phyloP scores from a whole-genome alignment of 768 basidiomycete species.

The Phylloporus scabripes region DNA sequence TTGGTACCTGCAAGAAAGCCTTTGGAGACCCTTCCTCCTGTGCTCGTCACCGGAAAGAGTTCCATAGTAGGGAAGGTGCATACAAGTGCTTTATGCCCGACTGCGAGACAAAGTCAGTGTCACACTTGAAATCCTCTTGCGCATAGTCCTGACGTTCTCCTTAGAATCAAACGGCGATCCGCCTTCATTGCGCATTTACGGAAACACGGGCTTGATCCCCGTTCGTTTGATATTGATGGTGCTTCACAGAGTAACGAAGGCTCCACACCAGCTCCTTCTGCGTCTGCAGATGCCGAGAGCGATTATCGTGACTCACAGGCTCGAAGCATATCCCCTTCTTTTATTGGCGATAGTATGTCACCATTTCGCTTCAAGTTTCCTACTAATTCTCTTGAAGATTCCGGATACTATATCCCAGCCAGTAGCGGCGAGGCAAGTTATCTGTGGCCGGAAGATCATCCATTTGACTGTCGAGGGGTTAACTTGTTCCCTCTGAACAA shows the following conservation, averaged over 20 bases:
- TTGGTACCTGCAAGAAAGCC: constrained; percentile 39
- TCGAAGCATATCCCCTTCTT: constrained; percentile 6
- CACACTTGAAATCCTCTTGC: neutral
- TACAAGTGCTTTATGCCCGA: constrained; percentile 41
- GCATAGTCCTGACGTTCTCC: neutral
- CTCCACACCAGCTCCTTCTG: constrained; percentile 13
- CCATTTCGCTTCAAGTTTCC: neutral
- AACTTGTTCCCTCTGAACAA: constrained; percentile 2
- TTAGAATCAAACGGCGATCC: constrained; percentile 60
- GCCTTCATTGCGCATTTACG: constrained; percentile 51
- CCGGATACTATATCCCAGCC: neutral
- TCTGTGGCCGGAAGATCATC: constrained; percentile 3
- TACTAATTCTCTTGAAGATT: constrained; percentile 13
- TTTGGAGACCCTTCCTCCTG: constrained; percentile 72
- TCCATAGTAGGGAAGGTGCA: constrained; percentile 39
- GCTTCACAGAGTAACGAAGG: constrained; percentile 13
- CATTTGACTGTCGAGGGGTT: constrained; percentile 3
- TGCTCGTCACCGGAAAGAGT: constrained; percentile 59
- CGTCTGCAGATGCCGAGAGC: constrained; percentile 3
- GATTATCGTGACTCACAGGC: neutral
- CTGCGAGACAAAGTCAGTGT: constrained; percentile 46
- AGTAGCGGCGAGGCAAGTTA: neutral
- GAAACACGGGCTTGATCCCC: constrained; percentile 40
- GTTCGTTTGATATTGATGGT: constrained; percentile 12
- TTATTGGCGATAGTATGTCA: constrained; percentile 13